phyloP scores from a whole-genome alignment of 768 basidiomycete genomes.

The Krasilnikovozyma curviuscula region DNA sequence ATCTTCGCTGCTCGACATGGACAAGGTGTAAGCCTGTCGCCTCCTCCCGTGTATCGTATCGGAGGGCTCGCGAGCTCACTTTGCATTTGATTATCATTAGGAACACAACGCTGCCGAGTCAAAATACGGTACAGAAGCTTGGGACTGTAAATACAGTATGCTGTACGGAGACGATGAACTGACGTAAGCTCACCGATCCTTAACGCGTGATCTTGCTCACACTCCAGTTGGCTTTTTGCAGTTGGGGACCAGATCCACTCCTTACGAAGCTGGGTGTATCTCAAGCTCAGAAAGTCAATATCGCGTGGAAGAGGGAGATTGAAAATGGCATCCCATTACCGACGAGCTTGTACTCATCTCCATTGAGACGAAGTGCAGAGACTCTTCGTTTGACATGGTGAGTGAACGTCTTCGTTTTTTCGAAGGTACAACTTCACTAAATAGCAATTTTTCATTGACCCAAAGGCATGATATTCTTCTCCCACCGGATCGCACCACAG shows the following conservation, averaged over 20 bases:
- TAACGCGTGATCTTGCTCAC: too few relatives aligned
- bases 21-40: too few relatives aligned
- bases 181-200: too few relatives aligned
- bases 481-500: too few relatives aligned
- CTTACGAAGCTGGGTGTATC: conserved; percentile 13
- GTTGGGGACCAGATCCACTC: conserved; percentile 21
- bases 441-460: not conserved
- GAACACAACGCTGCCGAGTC: conserved; percentile 18
- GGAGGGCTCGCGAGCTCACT: not conserved
- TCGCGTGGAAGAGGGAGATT: conserved; percentile 10
- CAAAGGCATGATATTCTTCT: conserved; percentile 2
- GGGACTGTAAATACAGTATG: conserved; percentile 19
- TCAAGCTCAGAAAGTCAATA: conserved; percentile 14
- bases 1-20: conserved; percentile 16
- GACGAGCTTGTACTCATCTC: conserved; percentile 15
- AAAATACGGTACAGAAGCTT: conserved; percentile 15
- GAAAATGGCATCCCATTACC: conserved; percentile 15
- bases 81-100: too few relatives aligned
- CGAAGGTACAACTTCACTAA: too few relatives aligned
- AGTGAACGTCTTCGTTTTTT: too few relatives aligned
- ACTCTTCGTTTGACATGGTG: conserved; percentile 18
- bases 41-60: not conserved
- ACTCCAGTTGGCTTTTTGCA: too few relatives aligned
- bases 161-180: conserved; percentile 17
- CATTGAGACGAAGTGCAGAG: conserved; percentile 13